These are phyloP conservation scores for Phytophthora hibernalis DNA, from an alignment of 352 stramenopile genomes.

Conservation along the genomic window DNA sequence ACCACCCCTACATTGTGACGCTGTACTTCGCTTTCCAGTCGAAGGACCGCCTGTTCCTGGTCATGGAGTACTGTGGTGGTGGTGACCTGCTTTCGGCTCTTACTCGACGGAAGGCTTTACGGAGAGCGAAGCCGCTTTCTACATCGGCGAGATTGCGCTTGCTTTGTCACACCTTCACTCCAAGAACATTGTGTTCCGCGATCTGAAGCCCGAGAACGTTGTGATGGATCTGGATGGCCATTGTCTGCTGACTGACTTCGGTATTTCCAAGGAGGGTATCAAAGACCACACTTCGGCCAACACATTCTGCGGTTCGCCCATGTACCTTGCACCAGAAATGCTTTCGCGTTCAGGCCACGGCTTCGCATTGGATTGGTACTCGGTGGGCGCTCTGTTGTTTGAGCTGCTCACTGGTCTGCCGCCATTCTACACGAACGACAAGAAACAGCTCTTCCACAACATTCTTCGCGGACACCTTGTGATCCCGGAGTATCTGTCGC, in stretches of 20 bases:
- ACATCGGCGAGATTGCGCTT: conserved; percentile 86
- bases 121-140: conserved; percentile 81
- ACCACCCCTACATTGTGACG: conserved; percentile 89
- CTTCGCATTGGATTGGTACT: conserved; percentile 89
- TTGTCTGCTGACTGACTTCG: conserved; percentile 85
- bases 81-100: conserved; percentile 81
- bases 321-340: conserved; percentile 89
- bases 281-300: conserved; percentile 88
- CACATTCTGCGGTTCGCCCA: conserved; percentile 88
- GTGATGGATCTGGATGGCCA: conserved; percentile 88
- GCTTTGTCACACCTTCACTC: conserved; percentile 86
- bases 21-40: conserved; percentile 89
- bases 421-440: conserved; percentile 91
- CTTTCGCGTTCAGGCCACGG: conserved; percentile 80
- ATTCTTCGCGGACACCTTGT: conserved; percentile 85
- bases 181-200: conserved; percentile 90
- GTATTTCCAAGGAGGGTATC: conserved; percentile 89
- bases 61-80: conserved; percentile 89
- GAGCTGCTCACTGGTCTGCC: conserved; percentile 84
- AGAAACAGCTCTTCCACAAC: conserved; percentile 92
- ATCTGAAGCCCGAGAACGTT: conserved; percentile 89
- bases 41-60: conserved; percentile 81
- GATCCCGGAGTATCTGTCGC: conserved; percentile 81
- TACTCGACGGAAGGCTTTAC: conserved; percentile 81
- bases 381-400: conserved; percentile 79